phyloP scores from a whole-genome alignment of 2,329 filamentous ascomycete genomes.

The Chaetomium sp. region DNA sequence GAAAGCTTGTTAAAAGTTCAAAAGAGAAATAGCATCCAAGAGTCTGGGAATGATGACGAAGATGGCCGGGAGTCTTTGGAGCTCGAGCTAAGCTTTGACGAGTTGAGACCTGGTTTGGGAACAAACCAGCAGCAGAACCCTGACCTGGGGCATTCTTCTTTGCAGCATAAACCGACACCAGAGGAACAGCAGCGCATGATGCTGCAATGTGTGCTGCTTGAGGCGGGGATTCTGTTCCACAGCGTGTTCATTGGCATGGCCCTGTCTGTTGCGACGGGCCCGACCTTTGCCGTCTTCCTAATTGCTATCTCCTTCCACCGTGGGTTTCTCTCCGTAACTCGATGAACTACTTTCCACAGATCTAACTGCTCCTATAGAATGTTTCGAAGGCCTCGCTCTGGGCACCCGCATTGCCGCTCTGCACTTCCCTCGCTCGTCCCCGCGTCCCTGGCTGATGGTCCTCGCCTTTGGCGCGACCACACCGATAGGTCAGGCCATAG shows the following conservation, averaged over 20 bases:
- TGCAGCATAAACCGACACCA: conserved; percentile 30
- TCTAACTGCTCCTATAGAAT: conserved; percentile 37
- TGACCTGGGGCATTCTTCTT: conserved; percentile 5
- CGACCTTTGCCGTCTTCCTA: conserved; percentile 72
- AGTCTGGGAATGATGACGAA: conserved; percentile 9
- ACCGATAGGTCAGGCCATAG: conserved; percentile 77
- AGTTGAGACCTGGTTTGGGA: conserved; percentile 44
- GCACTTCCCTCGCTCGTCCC: conserved; percentile 65
- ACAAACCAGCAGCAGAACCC: conserved; percentile 17
- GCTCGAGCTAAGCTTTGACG: conserved; percentile 54
- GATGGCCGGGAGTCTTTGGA: conserved; percentile 46
- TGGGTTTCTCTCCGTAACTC: neutral
- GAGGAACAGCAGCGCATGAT: conserved; percentile 61
- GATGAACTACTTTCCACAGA: neutral
- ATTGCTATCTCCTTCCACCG: conserved; percentile 75
- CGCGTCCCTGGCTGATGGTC: conserved; percentile 78
- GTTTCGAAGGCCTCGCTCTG: conserved; percentile 80
- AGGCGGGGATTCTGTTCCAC: conserved; percentile 80
- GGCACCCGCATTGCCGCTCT: conserved; percentile 80
- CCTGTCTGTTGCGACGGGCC: conserved; percentile 71
- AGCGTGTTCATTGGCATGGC: conserved; percentile 85
- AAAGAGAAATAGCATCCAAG: conserved; percentile 15
- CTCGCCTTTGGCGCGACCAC: conserved; percentile 71
- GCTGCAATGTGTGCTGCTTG: conserved; percentile 71
- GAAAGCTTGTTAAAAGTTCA: conserved; percentile 24